phyloP scores from a whole-genome alignment of 2,329 filamentous ascomycete species.

The Trichoderma afroharzianum region DNA sequence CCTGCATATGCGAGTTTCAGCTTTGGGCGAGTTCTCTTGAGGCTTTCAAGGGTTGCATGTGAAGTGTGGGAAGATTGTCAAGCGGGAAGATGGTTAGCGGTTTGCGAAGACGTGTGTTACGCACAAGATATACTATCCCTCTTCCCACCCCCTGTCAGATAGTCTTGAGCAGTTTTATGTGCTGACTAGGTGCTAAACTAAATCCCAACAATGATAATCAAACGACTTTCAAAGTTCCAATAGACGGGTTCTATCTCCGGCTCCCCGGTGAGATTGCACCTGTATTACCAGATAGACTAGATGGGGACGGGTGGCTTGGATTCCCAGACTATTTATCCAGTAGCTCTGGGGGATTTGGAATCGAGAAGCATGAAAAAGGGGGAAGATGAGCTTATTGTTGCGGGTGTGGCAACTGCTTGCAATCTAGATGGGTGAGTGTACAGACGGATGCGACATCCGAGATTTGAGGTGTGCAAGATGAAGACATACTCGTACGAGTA shows the following conservation, averaged over 20 bases:
- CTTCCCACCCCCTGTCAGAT: neutral
- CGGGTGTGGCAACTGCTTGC: neutral
- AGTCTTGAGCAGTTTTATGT: neutral
- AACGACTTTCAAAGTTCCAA: neutral
- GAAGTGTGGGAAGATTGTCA: neutral
- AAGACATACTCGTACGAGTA: neutral
- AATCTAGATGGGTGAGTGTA: neutral
- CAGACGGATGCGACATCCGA: constrained; percentile 1
- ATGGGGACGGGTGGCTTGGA: neutral
- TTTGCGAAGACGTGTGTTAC: neutral
- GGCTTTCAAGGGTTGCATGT: neutral
- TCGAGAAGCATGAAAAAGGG: neutral
- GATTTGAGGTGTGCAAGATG: neutral
- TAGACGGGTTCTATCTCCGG: neutral
- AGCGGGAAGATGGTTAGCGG: neutral
- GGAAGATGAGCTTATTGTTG: neutral
- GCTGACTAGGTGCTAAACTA: neutral
- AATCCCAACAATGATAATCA: neutral
- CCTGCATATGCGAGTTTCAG: neutral
- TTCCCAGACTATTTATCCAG: neutral
- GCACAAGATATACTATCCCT: neutral
- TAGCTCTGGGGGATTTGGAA: neutral
- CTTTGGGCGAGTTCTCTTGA: neutral
- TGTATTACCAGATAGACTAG: neutral
- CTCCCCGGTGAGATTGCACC: neutral